Conservation (phyloP, 257 asterid genomes). For the Forsythia viridissima region DNA sequence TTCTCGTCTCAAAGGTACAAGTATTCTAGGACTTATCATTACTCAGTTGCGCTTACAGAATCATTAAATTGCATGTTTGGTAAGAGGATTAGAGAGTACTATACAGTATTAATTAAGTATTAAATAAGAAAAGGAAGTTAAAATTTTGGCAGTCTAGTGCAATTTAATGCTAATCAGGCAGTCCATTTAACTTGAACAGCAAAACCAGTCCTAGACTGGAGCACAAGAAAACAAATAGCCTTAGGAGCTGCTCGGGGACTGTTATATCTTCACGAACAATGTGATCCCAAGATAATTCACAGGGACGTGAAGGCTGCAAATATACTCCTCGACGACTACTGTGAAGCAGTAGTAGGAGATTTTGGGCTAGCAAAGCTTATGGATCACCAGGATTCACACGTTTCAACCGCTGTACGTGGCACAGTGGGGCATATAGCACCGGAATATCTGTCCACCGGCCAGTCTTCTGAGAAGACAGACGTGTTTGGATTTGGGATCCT, state of each 20-base stretch:
- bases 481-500: slow-evolving; percentile 98
- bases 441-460: slow-evolving; percentile 94
- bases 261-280: slow-evolving; percentile 89
- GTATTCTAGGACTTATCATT: background rate
- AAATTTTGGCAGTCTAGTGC: too few relatives aligned
- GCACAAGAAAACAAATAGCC: slow-evolving; percentile 78
- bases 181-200: slow-evolving; percentile 40
- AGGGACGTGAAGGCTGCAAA: slow-evolving; percentile 98
- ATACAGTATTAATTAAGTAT: background rate
- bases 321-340: slow-evolving; percentile 81
- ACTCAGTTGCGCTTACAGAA: background rate
- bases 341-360: slow-evolving; percentile 99
- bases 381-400: slow-evolving; percentile 93
- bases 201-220: slow-evolving; percentile 89
- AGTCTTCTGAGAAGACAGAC: slow-evolving; percentile 96
- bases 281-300: slow-evolving; percentile 98
- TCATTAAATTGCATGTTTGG: background rate
- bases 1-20: slow-evolving; percentile 83
- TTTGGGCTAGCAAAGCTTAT: slow-evolving; percentile 95
- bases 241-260: slow-evolving; percentile 94
- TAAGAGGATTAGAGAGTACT: background rate
- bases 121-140: too few relatives aligned
- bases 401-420: slow-evolving; percentile 96
- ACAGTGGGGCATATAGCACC: slow-evolving; percentile 99
- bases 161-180: background rate